Percentiles rank a stretch among this genome's conserved stretches.
These are phyloP conservation scores for Auricularia cornea DNA, from an alignment of 768 basidiomycete genomes.

Conservation along the genomic window DNA sequence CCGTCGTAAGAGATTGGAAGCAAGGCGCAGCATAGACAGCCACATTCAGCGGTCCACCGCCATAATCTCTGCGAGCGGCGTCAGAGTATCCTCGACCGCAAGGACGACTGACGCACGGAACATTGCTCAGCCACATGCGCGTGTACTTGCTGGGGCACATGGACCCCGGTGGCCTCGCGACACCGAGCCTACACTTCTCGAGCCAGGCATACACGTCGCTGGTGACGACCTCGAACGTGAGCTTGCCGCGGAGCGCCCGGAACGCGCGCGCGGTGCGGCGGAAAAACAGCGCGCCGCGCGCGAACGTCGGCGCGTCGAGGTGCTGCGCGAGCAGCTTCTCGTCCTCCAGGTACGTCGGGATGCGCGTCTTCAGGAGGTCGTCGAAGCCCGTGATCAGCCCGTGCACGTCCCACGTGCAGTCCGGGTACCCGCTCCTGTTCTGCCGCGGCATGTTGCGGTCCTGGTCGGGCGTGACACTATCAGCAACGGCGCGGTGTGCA, in stretches of 20 bases:
- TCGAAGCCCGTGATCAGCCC: neutral
- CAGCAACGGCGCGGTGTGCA: neutral
- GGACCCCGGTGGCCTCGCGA: constrained; percentile 17
- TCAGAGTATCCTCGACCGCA: neutral
- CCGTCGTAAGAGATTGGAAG: constrained; percentile 16
- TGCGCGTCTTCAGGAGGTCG: neutral
- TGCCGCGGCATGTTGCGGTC: neutral
- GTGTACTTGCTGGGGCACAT: constrained; percentile 24
- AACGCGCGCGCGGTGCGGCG: constrained; percentile 18
- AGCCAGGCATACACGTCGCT: constrained; percentile 26
- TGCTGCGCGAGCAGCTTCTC: neutral
- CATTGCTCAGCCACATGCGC: constrained; percentile 28
- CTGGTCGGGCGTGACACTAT: neutral
- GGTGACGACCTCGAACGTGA: constrained; percentile 23
- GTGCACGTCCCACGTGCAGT: neutral
- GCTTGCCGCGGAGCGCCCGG: constrained; percentile 13
- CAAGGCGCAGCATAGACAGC: constrained; percentile 20
- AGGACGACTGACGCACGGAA: constrained; percentile 18
- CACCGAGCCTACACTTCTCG: constrained; percentile 19
- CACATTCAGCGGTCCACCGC: constrained; percentile 22
- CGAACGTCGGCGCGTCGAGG: neutral
- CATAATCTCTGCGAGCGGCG: constrained; percentile 21
- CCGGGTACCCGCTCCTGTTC: neutral
- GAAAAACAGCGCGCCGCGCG: constrained; percentile 14
- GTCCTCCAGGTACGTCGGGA: neutral